These are phyloP conservation scores for Hypericum androsaemum DNA, from an alignment of 345 rosid species.

Conservation along the genomic window DNA sequence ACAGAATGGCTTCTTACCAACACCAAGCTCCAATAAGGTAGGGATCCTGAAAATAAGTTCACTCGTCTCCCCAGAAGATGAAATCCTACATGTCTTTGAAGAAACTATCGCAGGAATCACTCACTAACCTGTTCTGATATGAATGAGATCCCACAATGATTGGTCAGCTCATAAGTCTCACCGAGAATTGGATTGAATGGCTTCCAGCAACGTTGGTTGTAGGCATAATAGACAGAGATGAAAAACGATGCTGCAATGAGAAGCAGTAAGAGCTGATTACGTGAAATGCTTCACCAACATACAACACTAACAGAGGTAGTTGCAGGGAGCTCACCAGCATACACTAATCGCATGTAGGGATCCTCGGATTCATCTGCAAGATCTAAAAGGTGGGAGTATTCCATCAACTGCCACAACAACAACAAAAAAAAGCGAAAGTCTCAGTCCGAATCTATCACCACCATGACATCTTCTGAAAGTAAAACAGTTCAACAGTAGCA, in stretches of 20 bases:
- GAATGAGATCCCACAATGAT: conserved; percentile 69
- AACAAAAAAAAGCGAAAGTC: background rate
- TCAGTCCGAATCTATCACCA: background rate
- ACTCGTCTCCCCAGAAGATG: background rate
- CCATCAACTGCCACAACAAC: conserved; percentile 64
- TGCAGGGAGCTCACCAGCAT: conserved; percentile 44
- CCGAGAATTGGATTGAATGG: conserved; percentile 98
- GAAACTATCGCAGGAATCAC: conserved; percentile 3
- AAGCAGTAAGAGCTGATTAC: background rate
- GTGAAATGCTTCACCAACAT: too few relatives aligned
- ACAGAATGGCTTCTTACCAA: too few relatives aligned
- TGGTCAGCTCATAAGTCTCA: conserved; percentile 76
- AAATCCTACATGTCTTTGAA: background rate
- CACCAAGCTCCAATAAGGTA: background rate
- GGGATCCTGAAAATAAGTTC: background rate
- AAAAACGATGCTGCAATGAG: conserved; percentile 67
- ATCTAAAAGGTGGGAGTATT: conserved; percentile 69
- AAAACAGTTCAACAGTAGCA: background rate
- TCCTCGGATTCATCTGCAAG: conserved; percentile 87
- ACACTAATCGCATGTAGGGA: conserved; percentile 78
- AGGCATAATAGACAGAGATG: conserved; percentile 76
- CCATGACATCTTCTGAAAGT: too few relatives aligned
- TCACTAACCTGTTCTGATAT: conserved; percentile 71
- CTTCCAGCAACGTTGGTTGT: conserved; percentile 74
- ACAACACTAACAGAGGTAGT: too few relatives aligned